Evolutionary conservation across 768 basidiomycete genomes (phyloP).

Genomic region (Rhodocollybia butyracea): DNA sequence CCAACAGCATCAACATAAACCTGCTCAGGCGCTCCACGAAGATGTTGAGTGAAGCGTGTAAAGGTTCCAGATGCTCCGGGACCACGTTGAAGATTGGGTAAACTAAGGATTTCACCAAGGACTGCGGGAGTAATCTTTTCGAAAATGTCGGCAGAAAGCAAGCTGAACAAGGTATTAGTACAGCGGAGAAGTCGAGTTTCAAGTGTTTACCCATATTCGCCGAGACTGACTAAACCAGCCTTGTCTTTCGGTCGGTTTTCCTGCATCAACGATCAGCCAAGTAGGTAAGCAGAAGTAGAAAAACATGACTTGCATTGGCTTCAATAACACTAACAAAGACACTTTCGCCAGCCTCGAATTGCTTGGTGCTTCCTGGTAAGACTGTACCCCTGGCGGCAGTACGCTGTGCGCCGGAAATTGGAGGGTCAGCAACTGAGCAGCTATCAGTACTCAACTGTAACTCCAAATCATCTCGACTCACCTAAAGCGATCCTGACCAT

Average conservation of each 20-base stretch:
- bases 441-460: not conserved
- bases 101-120: not conserved
- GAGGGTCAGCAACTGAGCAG: not conserved
- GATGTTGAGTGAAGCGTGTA: not conserved
- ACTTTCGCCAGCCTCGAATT: not conserved
- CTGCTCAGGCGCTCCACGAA: slow-evolving; percentile 5
- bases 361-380: not conserved
- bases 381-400: not conserved
- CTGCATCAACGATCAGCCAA: not conserved
- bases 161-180: not conserved
- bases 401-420: not conserved
- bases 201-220: slow-evolving; percentile 2
- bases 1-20: slow-evolving; percentile 5
- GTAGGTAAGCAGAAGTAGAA: not conserved
- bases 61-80: slow-evolving; percentile 2
- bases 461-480: not conserved
- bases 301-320: not conserved
- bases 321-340: slow-evolving; percentile 3
- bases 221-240: not conserved
- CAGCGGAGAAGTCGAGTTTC: not conserved
- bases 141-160: not conserved
- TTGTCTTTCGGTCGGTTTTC: not conserved
- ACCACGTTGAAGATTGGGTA: not conserved
- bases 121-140: slow-evolving; percentile 3
- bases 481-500: slow-evolving; percentile 2